phyloP scores from a whole-genome alignment of 1,284 basidiomycete species.

The Tilletia walkeri region DNA sequence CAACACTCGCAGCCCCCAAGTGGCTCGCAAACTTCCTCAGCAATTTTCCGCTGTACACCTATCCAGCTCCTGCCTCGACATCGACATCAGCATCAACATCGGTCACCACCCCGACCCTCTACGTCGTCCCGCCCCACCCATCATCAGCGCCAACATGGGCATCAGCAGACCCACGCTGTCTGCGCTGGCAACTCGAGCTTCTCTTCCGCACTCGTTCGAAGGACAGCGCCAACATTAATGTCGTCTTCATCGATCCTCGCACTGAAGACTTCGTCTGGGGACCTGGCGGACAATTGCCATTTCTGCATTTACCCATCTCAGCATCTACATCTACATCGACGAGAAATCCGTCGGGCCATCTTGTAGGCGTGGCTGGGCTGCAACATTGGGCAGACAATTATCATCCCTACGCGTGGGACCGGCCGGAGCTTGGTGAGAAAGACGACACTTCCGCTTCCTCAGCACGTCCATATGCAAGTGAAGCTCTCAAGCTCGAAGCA shows the following conservation, averaged over 20 bases:
- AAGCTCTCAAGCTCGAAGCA: conserved; percentile 27
- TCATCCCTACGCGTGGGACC: conserved; percentile 25
- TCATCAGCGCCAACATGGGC: conserved; percentile 32
- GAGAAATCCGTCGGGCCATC: neutral
- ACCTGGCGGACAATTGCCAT: conserved; percentile 37
- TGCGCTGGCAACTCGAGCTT: conserved; percentile 50
- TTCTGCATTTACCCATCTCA: conserved; percentile 35
- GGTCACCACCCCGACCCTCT: neutral
- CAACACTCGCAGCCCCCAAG: neutral
- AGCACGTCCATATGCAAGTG: conserved; percentile 4
- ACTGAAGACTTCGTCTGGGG: conserved; percentile 39
- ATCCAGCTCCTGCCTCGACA: conserved; percentile 8
- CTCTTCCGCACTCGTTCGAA: conserved; percentile 25
- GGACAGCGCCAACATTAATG: conserved; percentile 15
- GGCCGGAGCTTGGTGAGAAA: conserved; percentile 35
- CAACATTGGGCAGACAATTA: conserved; percentile 38
- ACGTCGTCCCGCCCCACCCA: conserved; percentile 9
- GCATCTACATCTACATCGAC: neutral
- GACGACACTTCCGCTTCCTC: conserved; percentile 14
- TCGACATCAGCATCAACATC: neutral
- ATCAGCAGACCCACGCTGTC: conserved; percentile 42
- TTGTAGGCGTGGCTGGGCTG: conserved; percentile 24
- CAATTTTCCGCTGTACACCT: conserved; percentile 5
- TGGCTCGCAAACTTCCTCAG: conserved; percentile 7
- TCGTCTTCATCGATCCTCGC: conserved; percentile 16